Conservation (phyloP, 441 rosid species). For the Populus tomentosa region DNA sequence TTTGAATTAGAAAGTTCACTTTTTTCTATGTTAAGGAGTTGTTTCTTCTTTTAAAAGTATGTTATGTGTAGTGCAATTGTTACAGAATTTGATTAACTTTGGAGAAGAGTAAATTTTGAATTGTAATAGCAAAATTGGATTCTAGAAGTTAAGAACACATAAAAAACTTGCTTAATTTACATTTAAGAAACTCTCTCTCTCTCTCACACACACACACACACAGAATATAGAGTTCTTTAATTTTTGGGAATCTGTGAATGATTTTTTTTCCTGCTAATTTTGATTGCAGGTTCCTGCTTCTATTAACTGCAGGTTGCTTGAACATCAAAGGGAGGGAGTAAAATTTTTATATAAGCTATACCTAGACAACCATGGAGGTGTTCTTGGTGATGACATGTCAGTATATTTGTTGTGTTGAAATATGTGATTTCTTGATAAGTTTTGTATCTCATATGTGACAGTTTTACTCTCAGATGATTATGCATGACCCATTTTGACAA, state of each 20-base stretch:
- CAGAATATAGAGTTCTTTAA: not conserved
- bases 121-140: not conserved
- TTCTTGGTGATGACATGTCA: conserved; percentile 98
- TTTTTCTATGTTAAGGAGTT: not conserved
- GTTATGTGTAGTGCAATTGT: not conserved
- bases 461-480: not conserved
- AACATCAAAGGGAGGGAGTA: conserved; percentile 85
- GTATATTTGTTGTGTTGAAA: conserved; percentile 18
- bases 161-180: not conserved
- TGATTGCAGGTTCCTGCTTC: conserved; percentile 78
- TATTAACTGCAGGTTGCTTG: conserved; percentile 87
- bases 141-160: not conserved
- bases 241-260: not conserved
- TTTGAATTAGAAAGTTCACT: not conserved
- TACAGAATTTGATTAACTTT: not conserved
- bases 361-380: conserved; percentile 78
- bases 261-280: not conserved
- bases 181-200: not conserved
- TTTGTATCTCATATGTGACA: not conserved
- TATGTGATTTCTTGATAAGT: not conserved
- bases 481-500: not conserved
- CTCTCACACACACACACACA: not conserved
- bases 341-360: conserved; percentile 67
- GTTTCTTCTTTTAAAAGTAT: not conserved
- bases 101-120: not conserved